Base-by-base conservation (phyloP, 1,284 basidiomycete species). In the Flammula alnicola region DNA sequence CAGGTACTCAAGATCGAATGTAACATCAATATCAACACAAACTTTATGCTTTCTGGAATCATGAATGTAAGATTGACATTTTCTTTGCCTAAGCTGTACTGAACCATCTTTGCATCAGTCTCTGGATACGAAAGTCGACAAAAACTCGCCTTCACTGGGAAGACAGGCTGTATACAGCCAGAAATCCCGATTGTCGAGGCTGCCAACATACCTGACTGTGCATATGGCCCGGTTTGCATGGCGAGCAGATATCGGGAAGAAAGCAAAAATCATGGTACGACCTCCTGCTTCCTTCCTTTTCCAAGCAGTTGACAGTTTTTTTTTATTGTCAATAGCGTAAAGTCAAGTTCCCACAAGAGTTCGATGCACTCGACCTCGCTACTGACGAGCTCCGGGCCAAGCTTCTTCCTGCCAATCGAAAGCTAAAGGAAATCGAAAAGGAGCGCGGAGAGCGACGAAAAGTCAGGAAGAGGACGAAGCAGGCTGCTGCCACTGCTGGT, bases 171-270 rank as follows among this genome's bases (percentile, higher is more conserved):
- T 81, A 1, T 99, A 98, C 73, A 83, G 79, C n/a, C 87, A 93
- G 66, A 84, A 81, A 35, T 90, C 91, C 6, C 85, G 94, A 3
- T 70, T 99, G 40, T 85, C 91, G 4, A 81, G 95, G 11, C 74
- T 98, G 20, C 97, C 96, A 0, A 70, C 81, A 4, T 94, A 95
- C 64, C 79, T 97, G 31, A 87, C 89, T 7, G 83, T 95, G 3
- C 93, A 95, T 61, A 91, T 98, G 86, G 94, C 96, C 5, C 87
- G 97, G 39, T 99, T 99, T 70, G 92, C 89, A 57, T 99, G 96
- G 96, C 78, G 93, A 54, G 78, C 84, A 36, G 96, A 98, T 59
- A 95, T 98, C 51, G 76, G 77, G 57, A 95, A 93, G 74, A 95
- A 95, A 63, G 84, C 91, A 1, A 95, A 95, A 72, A 94, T 95